Percentiles rank a stretch among this genome's conserved stretches.
Evolutionary conservation across 805 yeast genomes (phyloP).

Genomic region (Kazachstania africana): DNA sequence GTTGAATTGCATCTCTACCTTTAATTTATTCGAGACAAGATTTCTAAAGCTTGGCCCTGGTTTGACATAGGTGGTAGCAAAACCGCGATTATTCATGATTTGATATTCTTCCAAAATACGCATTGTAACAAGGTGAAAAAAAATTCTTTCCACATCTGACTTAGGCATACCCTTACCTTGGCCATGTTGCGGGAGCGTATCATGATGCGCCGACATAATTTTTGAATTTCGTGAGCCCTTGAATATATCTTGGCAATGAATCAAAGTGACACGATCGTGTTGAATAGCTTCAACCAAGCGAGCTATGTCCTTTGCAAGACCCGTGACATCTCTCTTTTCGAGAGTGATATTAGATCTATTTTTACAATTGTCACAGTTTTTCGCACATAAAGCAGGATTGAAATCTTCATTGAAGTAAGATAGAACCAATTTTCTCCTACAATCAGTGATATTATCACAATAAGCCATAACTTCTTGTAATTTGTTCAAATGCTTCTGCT

Average conservation of each 20-base stretch:
- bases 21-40: conserved; percentile 34
- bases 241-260: conserved; percentile 74
- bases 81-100: conserved; percentile 64
- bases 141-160: conserved; percentile 68
- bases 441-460: conserved; percentile 85
- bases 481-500: conserved; percentile 69
- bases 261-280: conserved; percentile 54
- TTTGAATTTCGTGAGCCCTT: conserved; percentile 62
- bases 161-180: conserved; percentile 50
- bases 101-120: conserved; percentile 61
- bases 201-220: conserved; percentile 52
- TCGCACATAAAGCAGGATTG: conserved; percentile 50
- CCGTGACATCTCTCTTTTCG: conserved; percentile 59
- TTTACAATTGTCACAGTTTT: conserved; percentile 79
- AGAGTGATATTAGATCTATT: conserved; percentile 32
- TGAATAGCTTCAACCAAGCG: conserved; percentile 46
- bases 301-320: conserved; percentile 46
- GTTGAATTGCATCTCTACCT: conserved; percentile 42
- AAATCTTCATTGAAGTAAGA: conserved; percentile 86
- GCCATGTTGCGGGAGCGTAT: conserved; percentile 51
- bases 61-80: conserved; percentile 64
- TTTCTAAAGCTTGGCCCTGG: conserved; percentile 43
- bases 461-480: conserved; percentile 79
- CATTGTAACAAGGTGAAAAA: conserved; percentile 62
- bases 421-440: conserved; percentile 80